Base-by-base conservation (phyloP, 2,329 filamentous ascomycete species). In the Didymella lethalis region DNA sequence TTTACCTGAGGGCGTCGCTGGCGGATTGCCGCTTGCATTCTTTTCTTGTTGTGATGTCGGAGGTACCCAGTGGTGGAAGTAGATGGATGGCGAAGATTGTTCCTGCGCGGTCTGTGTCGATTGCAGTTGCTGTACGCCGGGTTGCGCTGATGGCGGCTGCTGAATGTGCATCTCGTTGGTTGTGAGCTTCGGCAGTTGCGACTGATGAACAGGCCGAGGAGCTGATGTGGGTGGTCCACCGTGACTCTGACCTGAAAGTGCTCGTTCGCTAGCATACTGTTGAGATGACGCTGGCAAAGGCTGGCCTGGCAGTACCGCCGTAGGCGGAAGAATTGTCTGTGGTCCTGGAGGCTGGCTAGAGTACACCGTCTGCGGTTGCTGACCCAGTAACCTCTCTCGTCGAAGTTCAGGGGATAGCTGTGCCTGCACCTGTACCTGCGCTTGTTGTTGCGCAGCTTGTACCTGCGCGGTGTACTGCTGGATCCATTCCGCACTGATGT, bases 21-120 rank as follows among this genome's bases (percentile, higher is more conserved):
- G 89, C 74, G 90, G 88, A 69, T 87, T 86, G 57, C 85, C 82
- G 74, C 82, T 80, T 64, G 83, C 79, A 59, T 85, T 65, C 54
- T 77, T 75, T 53, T 81, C 83, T 64, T 83, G 81, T 77, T 90
- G 85, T 63, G 87, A 85, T 23, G 83, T 85, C 12, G 93, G 93
- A 45, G 93, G 93, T 59, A 94, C 90, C 92, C 93, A 97, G 74
- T 96, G 92, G 73, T 96, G 92, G 75, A 97, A 97, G 77, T 92
- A 95, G 47, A 96, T 90, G 23, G 89, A 90, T 0, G 90, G 88
- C 40, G 90, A 91, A 18, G 87, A 84, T 63, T 88, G 82, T 44
- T 86, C 78, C 68, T 88, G 83, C 45, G 82, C 78, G 7, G 81
- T 78, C 54, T 86, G 84, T 38, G 79, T 76, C 14, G 49, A 48